These are phyloP conservation scores for Ganoderma boninense DNA, from an alignment of 1,284 basidiomycete genomes.

Conservation along the genomic window DNA sequence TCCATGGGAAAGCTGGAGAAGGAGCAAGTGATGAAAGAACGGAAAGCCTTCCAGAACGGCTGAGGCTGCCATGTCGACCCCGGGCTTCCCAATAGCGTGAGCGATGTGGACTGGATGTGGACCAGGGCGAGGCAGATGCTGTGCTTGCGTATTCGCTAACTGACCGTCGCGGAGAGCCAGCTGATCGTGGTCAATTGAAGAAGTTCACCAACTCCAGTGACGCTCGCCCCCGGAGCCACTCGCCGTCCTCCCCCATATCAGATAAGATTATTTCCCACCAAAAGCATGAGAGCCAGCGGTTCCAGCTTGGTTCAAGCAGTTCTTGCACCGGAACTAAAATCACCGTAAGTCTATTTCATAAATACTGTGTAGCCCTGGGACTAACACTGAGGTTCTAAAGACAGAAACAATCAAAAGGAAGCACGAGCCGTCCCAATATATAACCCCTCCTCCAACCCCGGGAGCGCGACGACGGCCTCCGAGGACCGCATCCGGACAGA, in stretches of 20 bases:
- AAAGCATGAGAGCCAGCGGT: background rate
- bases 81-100: constrained; percentile 2
- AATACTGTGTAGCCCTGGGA: background rate
- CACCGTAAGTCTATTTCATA: background rate
- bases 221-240: constrained; percentile 1
- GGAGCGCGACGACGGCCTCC: background rate
- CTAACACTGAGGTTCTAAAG: background rate
- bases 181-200: constrained; percentile 9
- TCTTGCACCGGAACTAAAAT: background rate
- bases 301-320: background rate
- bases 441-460: constrained; percentile 8
- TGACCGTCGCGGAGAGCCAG: constrained; percentile 10
- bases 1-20: background rate
- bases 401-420: constrained; percentile 3
- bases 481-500: background rate
- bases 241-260: background rate
- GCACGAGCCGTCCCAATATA: constrained; percentile 12
- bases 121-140: background rate
- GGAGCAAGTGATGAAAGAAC: background rate
- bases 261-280: constrained; percentile 2
- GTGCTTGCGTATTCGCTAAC: constrained; percentile 12
- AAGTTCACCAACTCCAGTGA: too few species aligned
- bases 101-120: background rate
- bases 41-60: constrained; percentile 7
- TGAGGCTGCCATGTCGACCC: constrained; percentile 20